Conservation (phyloP, 2,329 filamentous ascomycete genomes). For the Pestalotiopsis sp. region DNA sequence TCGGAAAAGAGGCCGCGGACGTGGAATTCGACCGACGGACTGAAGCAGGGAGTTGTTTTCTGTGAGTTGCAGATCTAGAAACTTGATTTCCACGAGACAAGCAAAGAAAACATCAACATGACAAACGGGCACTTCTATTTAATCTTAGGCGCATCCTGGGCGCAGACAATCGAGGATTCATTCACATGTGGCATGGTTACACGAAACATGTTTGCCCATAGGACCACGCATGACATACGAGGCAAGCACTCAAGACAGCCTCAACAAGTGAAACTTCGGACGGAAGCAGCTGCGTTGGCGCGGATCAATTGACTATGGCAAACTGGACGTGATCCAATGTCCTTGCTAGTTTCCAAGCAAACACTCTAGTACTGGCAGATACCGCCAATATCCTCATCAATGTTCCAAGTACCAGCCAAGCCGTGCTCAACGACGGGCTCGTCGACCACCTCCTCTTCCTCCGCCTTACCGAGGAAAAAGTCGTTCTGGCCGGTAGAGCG, state of each 20-base stretch:
- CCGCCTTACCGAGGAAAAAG: conserved; percentile 60
- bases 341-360: background rate
- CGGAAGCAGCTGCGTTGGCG: background rate
- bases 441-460: conserved; percentile 36
- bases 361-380: conserved; percentile 54
- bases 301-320: background rate
- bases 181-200: background rate
- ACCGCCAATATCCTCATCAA: conserved; percentile 77
- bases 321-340: background rate
- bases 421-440: conserved; percentile 49
- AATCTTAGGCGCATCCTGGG: background rate
- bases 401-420: conserved; percentile 84
- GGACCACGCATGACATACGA: background rate
- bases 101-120: background rate
- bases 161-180: background rate
- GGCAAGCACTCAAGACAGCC: background rate
- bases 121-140: background rate
- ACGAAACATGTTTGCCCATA: background rate
- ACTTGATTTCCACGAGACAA: too few species aligned
- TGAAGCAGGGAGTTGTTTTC: too few species aligned
- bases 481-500: conserved; percentile 54
- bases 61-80: too few species aligned
- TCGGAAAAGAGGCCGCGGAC: too few species aligned
- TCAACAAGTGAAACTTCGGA: background rate
- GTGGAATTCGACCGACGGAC: too few species aligned